A percentile compares a stretch with the other conserved stretches of the same genome.
These are phyloP conservation scores for Pinguiococcus pyrenoidosus DNA, from an alignment of 108 stramenopile genomes.

Conservation along the genomic window DNA sequence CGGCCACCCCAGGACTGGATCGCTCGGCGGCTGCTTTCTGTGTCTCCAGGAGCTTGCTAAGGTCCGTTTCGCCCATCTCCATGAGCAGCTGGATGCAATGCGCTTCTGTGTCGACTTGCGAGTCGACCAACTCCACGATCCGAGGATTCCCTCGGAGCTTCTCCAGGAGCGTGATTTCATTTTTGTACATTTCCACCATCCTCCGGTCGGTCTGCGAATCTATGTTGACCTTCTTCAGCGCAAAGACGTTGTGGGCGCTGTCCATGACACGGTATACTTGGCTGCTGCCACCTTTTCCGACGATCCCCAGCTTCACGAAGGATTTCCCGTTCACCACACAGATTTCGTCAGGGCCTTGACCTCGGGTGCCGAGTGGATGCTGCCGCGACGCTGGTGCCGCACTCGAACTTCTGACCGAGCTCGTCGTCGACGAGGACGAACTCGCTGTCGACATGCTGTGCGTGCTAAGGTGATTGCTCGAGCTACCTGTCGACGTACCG, in stretches of 20 bases:
- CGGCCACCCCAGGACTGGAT: not conserved
- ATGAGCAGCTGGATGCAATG: conserved; percentile 63
- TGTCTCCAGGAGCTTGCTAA: conserved; percentile 70
- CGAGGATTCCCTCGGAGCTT: conserved; percentile 67
- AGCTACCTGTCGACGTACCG: too few species aligned
- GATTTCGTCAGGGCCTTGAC: too few species aligned
- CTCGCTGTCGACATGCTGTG: too few species aligned
- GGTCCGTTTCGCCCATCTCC: conserved; percentile 91
- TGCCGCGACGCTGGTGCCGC: too few species aligned
- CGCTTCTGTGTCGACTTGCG: conserved; percentile 72
- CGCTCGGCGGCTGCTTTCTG: conserved; percentile 50
- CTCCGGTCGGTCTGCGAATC: conserved; percentile 55
- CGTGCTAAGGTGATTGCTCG: too few species aligned
- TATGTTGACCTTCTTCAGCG: conserved; percentile 88
- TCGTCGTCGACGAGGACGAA: too few species aligned
- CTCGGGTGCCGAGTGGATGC: too few species aligned
- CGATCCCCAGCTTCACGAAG: conserved; percentile 77
- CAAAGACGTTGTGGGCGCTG: conserved; percentile 60
- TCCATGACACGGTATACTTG: conserved; percentile 80
- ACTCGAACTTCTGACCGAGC: too few species aligned
- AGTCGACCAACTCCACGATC: conserved; percentile 78
- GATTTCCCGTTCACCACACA: conserved; percentile 60
- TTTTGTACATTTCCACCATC: conserved; percentile 72
- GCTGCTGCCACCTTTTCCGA: conserved; percentile 90
- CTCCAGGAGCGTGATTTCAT: conserved; percentile 83